A percentile compares a stretch with the other conserved stretches of the same genome.
Conservation (phyloP, 352 stramenopile species). For the Blastocystis sp. region DNA sequence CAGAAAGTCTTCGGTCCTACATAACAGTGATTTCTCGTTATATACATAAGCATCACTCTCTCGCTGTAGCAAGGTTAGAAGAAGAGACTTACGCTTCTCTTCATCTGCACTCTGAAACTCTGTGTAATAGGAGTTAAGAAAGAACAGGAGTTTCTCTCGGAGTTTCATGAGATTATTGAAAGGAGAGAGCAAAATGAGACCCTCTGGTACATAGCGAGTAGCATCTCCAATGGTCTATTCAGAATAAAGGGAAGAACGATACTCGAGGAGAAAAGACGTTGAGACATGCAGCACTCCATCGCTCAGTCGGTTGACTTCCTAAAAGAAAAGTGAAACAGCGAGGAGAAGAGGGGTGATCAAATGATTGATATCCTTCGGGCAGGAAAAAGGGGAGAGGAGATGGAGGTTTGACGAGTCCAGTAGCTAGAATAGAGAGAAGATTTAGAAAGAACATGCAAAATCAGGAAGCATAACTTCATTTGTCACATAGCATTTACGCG, state of each 20-base stretch:
- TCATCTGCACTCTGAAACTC: neutral
- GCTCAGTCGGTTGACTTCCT: neutral
- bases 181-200: slow-evolving; percentile 30
- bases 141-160: neutral
- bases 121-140: neutral
- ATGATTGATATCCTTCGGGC: slow-evolving; percentile 35
- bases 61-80: neutral
- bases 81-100: neutral
- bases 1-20: neutral
- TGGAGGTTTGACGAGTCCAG: neutral
- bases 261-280: slow-evolving; percentile 21
- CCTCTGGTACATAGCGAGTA: neutral
- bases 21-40: neutral
- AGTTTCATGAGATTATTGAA: slow-evolving; percentile 15
- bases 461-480: neutral
- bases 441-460: neutral
- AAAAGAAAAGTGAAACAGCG: slow-evolving; percentile 29
- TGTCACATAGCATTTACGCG: neutral
- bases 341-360: neutral
- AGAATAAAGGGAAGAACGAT: neutral
- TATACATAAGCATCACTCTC: neutral
- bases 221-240: neutral
- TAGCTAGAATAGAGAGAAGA: neutral
- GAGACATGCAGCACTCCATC: slow-evolving; percentile 20
- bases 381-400: slow-evolving; percentile 5